Percentiles rank a stretch among this genome's conserved stretches.
phyloP scores from a whole-genome alignment of 805 yeast species.

The Kregervanrija delftensis region DNA sequence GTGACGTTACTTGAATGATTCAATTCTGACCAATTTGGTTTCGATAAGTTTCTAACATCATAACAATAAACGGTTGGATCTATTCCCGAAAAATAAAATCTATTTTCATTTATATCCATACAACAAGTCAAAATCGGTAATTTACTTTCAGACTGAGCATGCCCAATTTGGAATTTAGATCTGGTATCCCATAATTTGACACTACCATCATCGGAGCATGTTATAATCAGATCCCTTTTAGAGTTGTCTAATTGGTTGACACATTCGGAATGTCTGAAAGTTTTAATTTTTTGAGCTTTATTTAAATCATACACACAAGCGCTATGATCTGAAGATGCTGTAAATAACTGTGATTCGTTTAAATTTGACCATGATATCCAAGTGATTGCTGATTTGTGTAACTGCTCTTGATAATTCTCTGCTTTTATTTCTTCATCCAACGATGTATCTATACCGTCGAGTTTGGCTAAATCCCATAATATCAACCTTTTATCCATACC shows the following conservation, averaged over 20 bases:
- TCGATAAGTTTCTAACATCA: slow-evolving; percentile 42
- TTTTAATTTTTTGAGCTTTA: slow-evolving; percentile 49
- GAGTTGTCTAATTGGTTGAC: slow-evolving; percentile 48
- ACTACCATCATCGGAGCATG: slow-evolving; percentile 64
- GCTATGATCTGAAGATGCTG: slow-evolving; percentile 57
- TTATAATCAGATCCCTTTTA: slow-evolving; percentile 28
- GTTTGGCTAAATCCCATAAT: slow-evolving; percentile 19
- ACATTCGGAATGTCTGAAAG: slow-evolving; percentile 31
- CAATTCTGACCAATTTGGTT: slow-evolving; percentile 39
- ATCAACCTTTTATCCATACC: slow-evolving; percentile 48
- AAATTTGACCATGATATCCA: slow-evolving; percentile 45
- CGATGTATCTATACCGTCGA: background rate
- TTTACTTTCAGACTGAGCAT: slow-evolving; percentile 22
- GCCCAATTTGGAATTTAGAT: slow-evolving; percentile 34
- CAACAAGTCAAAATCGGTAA: slow-evolving; percentile 55
- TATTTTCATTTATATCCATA: slow-evolving; percentile 31
- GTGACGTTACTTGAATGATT: slow-evolving; percentile 48
- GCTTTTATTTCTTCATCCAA: slow-evolving; percentile 1
- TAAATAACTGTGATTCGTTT: slow-evolving; percentile 36
- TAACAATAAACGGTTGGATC: slow-evolving; percentile 57
- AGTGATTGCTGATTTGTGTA: slow-evolving; percentile 59
- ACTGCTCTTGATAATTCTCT: background rate
- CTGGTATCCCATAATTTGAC: slow-evolving; percentile 61
- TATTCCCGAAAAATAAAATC: slow-evolving; percentile 55
- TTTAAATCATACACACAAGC: slow-evolving; percentile 56